Base-by-base conservation (phyloP, 2,329 filamentous ascomycete genomes). In the Exophiala alcalophila region DNA sequence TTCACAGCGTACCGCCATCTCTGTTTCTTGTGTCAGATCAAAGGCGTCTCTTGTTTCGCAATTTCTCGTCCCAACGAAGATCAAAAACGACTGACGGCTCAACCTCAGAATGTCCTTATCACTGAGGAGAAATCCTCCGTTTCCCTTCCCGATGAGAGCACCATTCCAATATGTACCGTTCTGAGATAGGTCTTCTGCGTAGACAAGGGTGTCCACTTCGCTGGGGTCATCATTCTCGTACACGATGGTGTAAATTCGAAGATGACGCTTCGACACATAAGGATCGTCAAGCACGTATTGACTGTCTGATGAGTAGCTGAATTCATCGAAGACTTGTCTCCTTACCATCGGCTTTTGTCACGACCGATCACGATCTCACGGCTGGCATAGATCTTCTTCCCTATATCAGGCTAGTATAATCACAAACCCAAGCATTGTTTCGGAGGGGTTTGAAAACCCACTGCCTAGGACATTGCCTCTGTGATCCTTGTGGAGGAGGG, bases 241-340 rank as follows among this genome's bases (percentile, higher is more conserved):
- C 3, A 67, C 53, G 10, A 71, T 59, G 7, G 62, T 62, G 49
- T 71, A 70, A 32, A 72, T 64, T 12, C 62, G 61, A 9, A 72
- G 29, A 44, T 72, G 69, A 21, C 53, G 59, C 28, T 65, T 64
- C 3, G 69, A 72, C 10, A 70, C 51, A 20, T 54, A 45, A 5
- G 52, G 58, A 34, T 68, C 60, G 2, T 61, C 40, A 14, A 70
- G 26, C 5, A 60, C 49, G 38, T 59, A 61, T 36, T 63, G 55
- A 47, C 67, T 69, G 16, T 10, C n/a, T 14, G 26, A 14, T 54
- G 36, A 30, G 54, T 21, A 12, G 40, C 11, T 11, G 49, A 43
- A 14, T n/a, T 42, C 49, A n/a, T 16, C 4, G 27, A 24, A 15
- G n/a, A 20, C 23, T 20, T 23, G n/a, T 20, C 36, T 16, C 23